Evolutionary conservation across 768 basidiomycete species (phyloP), one percentile per base, ranked within the genome.

Genomic region (Macrocybe gigantea): DNA sequence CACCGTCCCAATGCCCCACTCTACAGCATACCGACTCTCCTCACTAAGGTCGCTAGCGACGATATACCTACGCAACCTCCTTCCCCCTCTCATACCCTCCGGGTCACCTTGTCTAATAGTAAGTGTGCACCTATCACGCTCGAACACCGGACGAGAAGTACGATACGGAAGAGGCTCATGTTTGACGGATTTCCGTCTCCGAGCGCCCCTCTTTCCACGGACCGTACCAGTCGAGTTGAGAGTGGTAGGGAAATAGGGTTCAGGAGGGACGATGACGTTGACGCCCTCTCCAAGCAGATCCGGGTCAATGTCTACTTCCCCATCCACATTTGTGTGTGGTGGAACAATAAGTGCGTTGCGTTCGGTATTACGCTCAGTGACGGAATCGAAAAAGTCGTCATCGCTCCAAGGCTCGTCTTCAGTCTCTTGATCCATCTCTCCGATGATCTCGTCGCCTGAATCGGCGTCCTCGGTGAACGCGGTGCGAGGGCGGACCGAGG

Each of bases 1-100:
- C 2, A 97, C 95, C 0, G 95, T 97, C 2, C 94, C 95, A 47
- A 98, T 94, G 7, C 89, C 92, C 96, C 95, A 99, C 64, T 98
- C 94, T 5, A 98, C 81, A 0, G 96, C 96, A 64, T 94, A 99
- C 33, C 86, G 75, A 64, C 83, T 86, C 68, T 99, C 95, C 55
- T 96, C 91, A 51, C 88, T 92, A 57, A 98, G 63, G 75, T 99
- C 96, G 60, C 93, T 96, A 5, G 93, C 88, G 15, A 98, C 85
- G 8, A 96, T 73, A 64, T 97, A 99, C 51, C 79, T 76, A 54
- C 79, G 73, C 53, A 78, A 74, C 60, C 79, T 78, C n/a, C n/a
- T n/a, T 6, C 80, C 72, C 14, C 64, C 71, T 38, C 71, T 71
- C 49, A 78, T 78, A 0, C 68, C 70, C 0, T 63, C 78, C 1